Evolutionary conservation across 2,329 filamentous ascomycete genomes (phyloP), one percentile per base, ranked within the genome.

Genomic region (Aspergillus ruber): DNA sequence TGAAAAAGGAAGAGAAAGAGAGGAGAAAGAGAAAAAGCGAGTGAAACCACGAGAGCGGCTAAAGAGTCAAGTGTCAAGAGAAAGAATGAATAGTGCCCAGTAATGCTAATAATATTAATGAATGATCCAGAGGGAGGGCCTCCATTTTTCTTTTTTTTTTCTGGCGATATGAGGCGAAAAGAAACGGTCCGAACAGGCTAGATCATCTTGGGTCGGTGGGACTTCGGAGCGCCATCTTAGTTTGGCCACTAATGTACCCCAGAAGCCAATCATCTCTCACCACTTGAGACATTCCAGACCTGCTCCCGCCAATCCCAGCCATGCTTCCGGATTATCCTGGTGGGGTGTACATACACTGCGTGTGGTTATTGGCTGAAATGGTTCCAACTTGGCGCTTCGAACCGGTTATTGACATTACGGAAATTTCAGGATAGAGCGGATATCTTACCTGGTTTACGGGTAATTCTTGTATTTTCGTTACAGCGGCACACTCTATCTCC

Each of bases 231-330:
- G 25, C 45, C 32, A 46, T 33, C 45, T 29, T 56, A 52, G 53
- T 43, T 48, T 44, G 36, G 23, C 21, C 48, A 44, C 46, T 46
- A 50, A 46, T 41, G 36, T 15, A 12, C n/a, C 17, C 36, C 13
- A 42, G 43, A 42, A 40, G 35, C 50, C 52, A 55, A 39, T 53
- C 42, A 53, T 17, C 25, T 18, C 12, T 13, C 27, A 43, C 39
- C 27, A 39, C 23, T 38, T 54, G 53, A 56, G 50, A 56, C 53
- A 54, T 47, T 39, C 40, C 46, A 36, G 38, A 43, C 46, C 44
- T 42, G 44, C 42, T 29, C 17, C 36, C 10, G 36, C 36, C 36
- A 41, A 23, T 36, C 43, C 46, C 27, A 38, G 18, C 27, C 44
- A 44, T 29, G 29, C 32, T 17, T 25, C 32, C 13, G 32, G 36